Evolutionary conservation across 345 rosid species (phyloP).

Genomic region (Sapria himalayana): DNA sequence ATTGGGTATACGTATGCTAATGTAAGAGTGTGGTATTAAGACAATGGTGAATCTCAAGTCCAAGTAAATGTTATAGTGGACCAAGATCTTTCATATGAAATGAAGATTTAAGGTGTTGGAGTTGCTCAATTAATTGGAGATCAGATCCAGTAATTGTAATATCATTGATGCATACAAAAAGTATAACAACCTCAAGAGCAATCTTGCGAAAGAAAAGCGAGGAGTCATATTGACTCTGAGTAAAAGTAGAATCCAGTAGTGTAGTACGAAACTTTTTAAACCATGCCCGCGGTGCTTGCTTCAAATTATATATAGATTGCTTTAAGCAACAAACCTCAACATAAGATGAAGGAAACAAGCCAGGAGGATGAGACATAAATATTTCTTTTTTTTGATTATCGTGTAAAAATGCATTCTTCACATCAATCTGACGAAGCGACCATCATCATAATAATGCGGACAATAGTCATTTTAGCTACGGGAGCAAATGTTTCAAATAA

Average conservation of each 20-base stretch:
- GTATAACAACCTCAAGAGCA: background rate
- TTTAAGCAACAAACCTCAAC: constrained; percentile 4
- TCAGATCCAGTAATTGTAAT: too few relatives aligned
- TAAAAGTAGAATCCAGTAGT: background rate
- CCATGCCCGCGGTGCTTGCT: too few relatives aligned
- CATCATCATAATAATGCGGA: constrained; percentile 2
- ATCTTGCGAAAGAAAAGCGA: background rate
- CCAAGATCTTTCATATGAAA: background rate
- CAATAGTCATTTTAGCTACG: too few relatives aligned
- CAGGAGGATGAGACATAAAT: too few relatives aligned
- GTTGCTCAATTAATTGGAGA: too few relatives aligned
- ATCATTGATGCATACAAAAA: background rate
- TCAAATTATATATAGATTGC: background rate
- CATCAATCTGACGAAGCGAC: constrained; percentile 1
- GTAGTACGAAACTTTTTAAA: too few relatives aligned
- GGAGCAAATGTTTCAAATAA: too few relatives aligned
- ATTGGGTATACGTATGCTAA: background rate
- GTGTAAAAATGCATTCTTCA: too few relatives aligned
- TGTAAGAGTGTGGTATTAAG: background rate
- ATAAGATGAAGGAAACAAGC: background rate
- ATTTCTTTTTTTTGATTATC: too few relatives aligned
- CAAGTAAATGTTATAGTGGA: background rate
- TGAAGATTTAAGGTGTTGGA: background rate
- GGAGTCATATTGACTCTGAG: background rate
- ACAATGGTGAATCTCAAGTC: background rate